Conservation (phyloP, 768 basidiomycete genomes). For the Naganishia vaughanmartiniae region DNA sequence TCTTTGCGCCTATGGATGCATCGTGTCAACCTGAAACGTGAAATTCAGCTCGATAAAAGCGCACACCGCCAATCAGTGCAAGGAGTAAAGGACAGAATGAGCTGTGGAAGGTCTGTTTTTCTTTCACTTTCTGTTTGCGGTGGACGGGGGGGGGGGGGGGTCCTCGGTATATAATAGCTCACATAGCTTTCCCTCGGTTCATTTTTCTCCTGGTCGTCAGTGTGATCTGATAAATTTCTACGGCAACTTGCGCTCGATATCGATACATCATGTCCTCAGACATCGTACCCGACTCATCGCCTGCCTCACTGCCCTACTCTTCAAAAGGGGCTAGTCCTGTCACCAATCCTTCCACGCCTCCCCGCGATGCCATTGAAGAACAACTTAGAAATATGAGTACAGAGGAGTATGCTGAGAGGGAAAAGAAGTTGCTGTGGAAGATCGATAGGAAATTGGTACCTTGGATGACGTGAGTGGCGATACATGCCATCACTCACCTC, state of each 20-base stretch:
- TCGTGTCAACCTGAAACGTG: not conserved
- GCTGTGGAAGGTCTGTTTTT: not conserved
- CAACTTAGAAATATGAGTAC: slow-evolving; percentile 41
- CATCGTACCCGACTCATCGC: too few relatives aligned
- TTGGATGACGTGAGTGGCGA: slow-evolving; percentile 48
- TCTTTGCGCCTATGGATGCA: not conserved
- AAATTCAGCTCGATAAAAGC: not conserved
- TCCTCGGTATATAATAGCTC: too few relatives aligned
- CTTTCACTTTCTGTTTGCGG: too few relatives aligned
- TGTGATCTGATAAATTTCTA: too few relatives aligned
- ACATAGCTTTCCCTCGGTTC: too few relatives aligned
- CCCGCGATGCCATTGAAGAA: slow-evolving; percentile 6
- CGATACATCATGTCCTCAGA: too few relatives aligned
- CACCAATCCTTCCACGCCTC: too few relatives aligned
- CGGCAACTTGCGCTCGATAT: too few relatives aligned
- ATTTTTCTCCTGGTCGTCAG: too few relatives aligned
- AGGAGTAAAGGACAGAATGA: not conserved
- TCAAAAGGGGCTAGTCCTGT: too few relatives aligned
- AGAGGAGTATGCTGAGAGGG: slow-evolving; percentile 41
- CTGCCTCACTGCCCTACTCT: too few relatives aligned
- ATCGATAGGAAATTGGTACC: slow-evolving; percentile 46
- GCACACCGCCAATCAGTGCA: not conserved
- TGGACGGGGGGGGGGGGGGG: too few relatives aligned
- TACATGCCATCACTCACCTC: not conserved
- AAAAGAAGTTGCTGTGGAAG: slow-evolving; percentile 44